Conservation (phyloP, 2,329 filamentous ascomycete genomes). For the Colletotrichum shisoi region DNA sequence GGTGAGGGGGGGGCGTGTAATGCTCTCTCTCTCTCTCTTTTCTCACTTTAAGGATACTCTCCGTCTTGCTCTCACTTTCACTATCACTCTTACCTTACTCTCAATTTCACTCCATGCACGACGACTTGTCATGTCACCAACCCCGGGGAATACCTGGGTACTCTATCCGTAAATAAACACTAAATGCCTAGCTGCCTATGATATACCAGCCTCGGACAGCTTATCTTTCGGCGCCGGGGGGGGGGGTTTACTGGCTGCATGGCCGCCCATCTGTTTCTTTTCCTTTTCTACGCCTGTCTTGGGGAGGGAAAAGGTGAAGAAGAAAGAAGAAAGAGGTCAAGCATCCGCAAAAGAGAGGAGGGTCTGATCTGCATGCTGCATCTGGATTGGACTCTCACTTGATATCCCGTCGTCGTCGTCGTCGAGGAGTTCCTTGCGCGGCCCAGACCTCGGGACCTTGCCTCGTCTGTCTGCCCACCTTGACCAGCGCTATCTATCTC, state of each 20-base stretch:
- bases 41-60: too few relatives aligned
- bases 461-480: not conserved
- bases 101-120: too few relatives aligned
- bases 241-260: not conserved
- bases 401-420: not conserved
- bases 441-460: conserved; percentile 13
- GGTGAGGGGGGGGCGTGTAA: too few relatives aligned
- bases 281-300: not conserved
- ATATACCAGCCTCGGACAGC: not conserved
- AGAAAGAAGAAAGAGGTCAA: not conserved
- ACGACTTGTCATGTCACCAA: not conserved
- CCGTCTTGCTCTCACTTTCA: too few relatives aligned
- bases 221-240: conserved; percentile 6
- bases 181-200: not conserved
- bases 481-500: conserved; percentile 11
- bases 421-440: not conserved
- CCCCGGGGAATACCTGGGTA: conserved; percentile 2
- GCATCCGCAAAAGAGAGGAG: not conserved
- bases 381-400: too few relatives aligned
- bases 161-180: too few relatives aligned
- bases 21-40: too few relatives aligned
- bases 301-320: not conserved
- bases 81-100: too few relatives aligned
- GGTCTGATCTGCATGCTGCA: not conserved
- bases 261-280: not conserved